phyloP scores from a whole-genome alignment of 208 protist genomes.

The Acanthamoeba castellanii region DNA sequence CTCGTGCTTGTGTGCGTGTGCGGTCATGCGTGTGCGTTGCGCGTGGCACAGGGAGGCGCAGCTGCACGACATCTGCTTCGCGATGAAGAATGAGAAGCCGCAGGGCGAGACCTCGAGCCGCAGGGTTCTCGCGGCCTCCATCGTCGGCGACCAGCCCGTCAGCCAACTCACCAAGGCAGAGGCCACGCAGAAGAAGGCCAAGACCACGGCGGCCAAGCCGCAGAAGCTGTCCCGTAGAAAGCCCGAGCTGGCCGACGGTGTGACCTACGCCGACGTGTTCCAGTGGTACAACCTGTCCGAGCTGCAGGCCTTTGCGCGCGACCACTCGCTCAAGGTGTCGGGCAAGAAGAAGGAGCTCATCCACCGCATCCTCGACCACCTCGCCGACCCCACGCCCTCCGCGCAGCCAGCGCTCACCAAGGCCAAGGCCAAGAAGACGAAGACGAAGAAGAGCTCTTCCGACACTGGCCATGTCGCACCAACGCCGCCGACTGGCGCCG shows the following conservation, averaged over 20 bases:
- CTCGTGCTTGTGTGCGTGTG: too few relatives aligned
- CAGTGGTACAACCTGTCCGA: slow-evolving; percentile 25
- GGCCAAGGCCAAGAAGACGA: not conserved
- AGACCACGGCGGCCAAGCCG: too few relatives aligned
- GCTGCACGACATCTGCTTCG: not conserved
- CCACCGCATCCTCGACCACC: not conserved
- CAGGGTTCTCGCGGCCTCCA: not conserved
- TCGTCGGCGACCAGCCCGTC: not conserved
- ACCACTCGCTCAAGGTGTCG: not conserved
- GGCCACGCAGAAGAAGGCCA: not conserved
- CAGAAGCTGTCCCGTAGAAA: not conserved
- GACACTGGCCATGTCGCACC: too few relatives aligned
- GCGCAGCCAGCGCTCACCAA: not conserved
- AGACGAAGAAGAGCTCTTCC: slow-evolving; percentile 1
- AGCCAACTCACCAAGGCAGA: not conserved
- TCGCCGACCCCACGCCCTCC: not conserved
- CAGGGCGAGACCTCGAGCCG: not conserved
- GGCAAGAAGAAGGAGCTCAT: slow-evolving; percentile 25
- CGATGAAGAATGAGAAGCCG: not conserved
- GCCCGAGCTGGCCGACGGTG: not conserved
- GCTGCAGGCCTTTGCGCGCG: slow-evolving; percentile 13
- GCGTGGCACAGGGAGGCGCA: not conserved
- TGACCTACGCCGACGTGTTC: not conserved
- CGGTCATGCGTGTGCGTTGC: not conserved
- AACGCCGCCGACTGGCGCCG: too few relatives aligned